phyloP scores from a whole-genome alignment of 257 asterid genomes.

The Fraxinus quadrangulata region DNA sequence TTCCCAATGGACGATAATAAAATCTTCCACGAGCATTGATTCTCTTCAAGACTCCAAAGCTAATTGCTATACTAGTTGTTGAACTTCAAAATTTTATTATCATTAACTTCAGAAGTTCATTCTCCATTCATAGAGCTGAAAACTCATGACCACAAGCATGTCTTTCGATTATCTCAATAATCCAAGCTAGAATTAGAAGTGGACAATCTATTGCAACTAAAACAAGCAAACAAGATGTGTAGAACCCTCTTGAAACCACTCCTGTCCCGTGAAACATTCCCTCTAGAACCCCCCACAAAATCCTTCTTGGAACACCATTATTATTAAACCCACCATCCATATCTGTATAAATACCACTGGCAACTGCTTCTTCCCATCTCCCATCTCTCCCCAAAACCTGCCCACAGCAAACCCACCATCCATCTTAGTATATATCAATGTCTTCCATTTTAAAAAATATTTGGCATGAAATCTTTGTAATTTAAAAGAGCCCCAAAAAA shows the following conservation, averaged over 20 bases:
- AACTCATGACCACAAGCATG: background rate
- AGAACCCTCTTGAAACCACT: constrained; percentile 64
- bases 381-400: constrained; percentile 72
- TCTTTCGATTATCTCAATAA: constrained; percentile 49
- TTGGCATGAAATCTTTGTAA: too few relatives aligned
- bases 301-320: constrained; percentile 70
- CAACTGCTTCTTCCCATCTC: constrained; percentile 77
- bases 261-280: constrained; percentile 48
- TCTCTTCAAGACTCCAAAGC: too few relatives aligned
- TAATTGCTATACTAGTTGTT: too few relatives aligned
- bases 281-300: constrained; percentile 68
- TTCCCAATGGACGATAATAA: too few relatives aligned
- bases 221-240: constrained; percentile 56
- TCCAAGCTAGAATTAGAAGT: constrained; percentile 51
- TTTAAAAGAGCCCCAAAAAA: too few relatives aligned
- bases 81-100: constrained; percentile 25
- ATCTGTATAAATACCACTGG: constrained; percentile 86
- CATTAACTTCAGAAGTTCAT: constrained; percentile 45
- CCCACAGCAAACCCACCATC: constrained; percentile 86
- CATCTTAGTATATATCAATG: too few relatives aligned
- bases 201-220: constrained; percentile 49
- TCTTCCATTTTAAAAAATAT: too few relatives aligned
- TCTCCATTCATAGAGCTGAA: constrained; percentile 35
- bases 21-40: too few relatives aligned
- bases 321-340: constrained; percentile 81